A percentile compares a stretch with the other conserved stretches of the same genome.
Conservation (phyloP, 2,329 filamentous ascomycete species). For the Colletotrichum acutatum region DNA sequence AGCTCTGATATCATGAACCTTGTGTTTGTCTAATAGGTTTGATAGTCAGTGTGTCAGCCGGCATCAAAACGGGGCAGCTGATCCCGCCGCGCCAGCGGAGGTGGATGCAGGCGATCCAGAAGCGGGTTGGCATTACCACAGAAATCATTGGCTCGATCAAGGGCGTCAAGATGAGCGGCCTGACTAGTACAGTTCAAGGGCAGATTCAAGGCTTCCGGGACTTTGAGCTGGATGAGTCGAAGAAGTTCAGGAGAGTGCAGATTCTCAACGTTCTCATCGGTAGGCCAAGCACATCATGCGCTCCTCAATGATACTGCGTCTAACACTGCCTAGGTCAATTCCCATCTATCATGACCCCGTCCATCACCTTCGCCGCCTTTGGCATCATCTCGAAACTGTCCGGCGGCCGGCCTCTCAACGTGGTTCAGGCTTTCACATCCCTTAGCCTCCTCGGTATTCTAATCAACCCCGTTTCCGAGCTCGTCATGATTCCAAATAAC, state of each 20-base stretch:
- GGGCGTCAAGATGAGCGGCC: constrained; percentile 60
- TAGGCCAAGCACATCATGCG: background rate
- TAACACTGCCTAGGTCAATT: background rate
- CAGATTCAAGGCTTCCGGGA: constrained; percentile 37
- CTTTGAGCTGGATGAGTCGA: constrained; percentile 37
- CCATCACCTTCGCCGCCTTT: constrained; percentile 29
- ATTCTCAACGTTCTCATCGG: constrained; percentile 10
- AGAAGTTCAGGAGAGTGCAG: constrained; percentile 19
- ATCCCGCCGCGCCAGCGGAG: constrained; percentile 12
- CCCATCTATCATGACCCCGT: constrained; percentile 12
- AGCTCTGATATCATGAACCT: background rate
- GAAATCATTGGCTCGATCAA: constrained; percentile 61
- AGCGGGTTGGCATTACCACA: constrained; percentile 59
- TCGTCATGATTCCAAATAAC: constrained; percentile 25
- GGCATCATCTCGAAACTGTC: constrained; percentile 6
- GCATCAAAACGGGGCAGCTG: background rate
- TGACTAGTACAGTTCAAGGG: constrained; percentile 50
- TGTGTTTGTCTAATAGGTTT: background rate
- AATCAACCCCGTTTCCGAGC: constrained; percentile 16
- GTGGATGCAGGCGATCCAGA: constrained; percentile 62
- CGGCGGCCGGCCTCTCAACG: constrained; percentile 9
- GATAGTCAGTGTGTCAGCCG: background rate
- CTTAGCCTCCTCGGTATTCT: constrained; percentile 22
- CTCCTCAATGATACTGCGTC: no score
- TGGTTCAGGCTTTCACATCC: constrained; percentile 28